Evolutionary conservation across 495 filamentous ascomycete species (phyloP).

Genomic region (Tuber indicum): DNA sequence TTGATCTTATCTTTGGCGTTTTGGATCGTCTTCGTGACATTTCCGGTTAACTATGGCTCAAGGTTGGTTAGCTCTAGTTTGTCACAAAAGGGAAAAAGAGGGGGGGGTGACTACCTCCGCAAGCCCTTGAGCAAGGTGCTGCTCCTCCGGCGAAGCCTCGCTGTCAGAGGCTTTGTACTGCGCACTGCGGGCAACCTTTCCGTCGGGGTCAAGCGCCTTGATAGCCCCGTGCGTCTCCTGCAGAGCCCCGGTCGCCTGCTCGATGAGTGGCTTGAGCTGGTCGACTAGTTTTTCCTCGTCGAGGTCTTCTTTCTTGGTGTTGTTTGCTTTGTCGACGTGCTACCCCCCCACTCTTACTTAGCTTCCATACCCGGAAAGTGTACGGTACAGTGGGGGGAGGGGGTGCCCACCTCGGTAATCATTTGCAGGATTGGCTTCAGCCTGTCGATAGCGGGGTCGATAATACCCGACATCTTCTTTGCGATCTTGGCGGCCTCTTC

Average conservation of each 20-base stretch:
- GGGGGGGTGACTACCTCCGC: conserved; percentile 60
- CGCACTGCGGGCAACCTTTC: conserved; percentile 74
- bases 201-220: conserved; percentile 84
- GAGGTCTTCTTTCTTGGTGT: conserved; percentile 79
- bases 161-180: conserved; percentile 73
- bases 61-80: neutral
- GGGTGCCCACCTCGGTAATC: conserved; percentile 66
- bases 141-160: conserved; percentile 81
- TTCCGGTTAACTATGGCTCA: conserved; percentile 47
- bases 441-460: conserved; percentile 71
- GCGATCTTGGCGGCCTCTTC: conserved; percentile 56
- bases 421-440: conserved; percentile 79
- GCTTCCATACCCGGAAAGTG: conserved; percentile 17
- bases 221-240: conserved; percentile 85
- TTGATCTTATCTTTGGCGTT: conserved; percentile 76
- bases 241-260: conserved; percentile 73
- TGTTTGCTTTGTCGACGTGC: conserved; percentile 73
- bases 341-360: conserved; percentile 44
- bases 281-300: conserved; percentile 86
- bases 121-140: conserved; percentile 72
- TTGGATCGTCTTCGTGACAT: conserved; percentile 69
- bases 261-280: conserved; percentile 76
- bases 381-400: too few relatives aligned
- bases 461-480: conserved; percentile 64
- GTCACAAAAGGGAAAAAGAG: conserved; percentile 29